Evolutionary conservation across 768 basidiomycete species (phyloP), one percentile per base, ranked within the genome.

Genomic region (Daedalea quercina): DNA sequence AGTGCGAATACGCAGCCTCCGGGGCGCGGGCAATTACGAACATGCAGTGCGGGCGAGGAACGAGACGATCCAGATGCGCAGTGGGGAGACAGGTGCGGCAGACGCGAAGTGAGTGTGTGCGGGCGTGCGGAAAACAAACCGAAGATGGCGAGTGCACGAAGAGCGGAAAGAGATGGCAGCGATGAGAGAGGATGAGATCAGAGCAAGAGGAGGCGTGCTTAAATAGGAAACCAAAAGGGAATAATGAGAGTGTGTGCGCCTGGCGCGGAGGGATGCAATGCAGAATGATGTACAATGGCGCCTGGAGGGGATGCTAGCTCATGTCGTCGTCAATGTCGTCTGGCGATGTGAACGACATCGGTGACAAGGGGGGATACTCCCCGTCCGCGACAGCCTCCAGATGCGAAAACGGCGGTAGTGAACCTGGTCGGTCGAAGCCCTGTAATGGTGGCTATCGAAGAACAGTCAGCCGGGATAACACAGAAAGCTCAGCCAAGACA

Each of bases 321-420:
- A 56, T 63, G 42, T 69, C 63, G 46, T 54, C 55, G 28, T 47
- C 51, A 7, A 76, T 72, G 70, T 72, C 72, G 57, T 71, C 80
- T 69, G 76, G 72, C 66, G 75, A 66, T 61, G 69, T 77, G 59
- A 89, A 84, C 34, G 85, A 79, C 83, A 88, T 86, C 17, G 85
- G 85, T 37, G 85, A 87, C 42, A 84, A 67, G n/a, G 85, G 82
- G 40, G 83, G 76, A 55, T 74, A 81, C 64, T 86, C 86, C 51
- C 85, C 81, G 55, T 85, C 88, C 49, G 90, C 90, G 50, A 90
- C 82, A 43, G 90, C 91, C 60, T 89, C 88, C 53, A 93, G 73
- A 52, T 88, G 80, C 26, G 89, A 82, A 61, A 89, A 92, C 9
- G 90, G 87, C 41, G 87, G 87, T 43, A 90, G 72, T 34, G 81